A percentile compares a stretch with the other conserved stretches of the same genome.
Evolutionary conservation across 805 yeast species (phyloP).

Genomic region (Candida corydali): DNA sequence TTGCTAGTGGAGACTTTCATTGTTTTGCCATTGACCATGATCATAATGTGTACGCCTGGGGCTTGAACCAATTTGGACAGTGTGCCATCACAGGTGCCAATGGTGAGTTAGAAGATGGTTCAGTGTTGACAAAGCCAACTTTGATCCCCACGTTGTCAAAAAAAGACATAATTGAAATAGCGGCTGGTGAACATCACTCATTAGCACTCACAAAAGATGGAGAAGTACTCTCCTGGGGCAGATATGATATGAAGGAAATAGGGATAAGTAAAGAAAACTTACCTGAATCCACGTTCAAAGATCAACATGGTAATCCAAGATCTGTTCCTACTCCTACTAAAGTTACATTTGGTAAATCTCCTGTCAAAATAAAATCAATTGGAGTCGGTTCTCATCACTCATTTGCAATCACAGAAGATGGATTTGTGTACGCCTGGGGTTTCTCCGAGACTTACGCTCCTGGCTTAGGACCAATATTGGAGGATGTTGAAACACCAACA

Average conservation of each 20-base stretch:
- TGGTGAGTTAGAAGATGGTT: slow-evolving; percentile 78
- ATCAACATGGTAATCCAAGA: slow-evolving; percentile 75
- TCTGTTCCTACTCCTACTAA: slow-evolving; percentile 83
- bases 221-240: slow-evolving; percentile 79
- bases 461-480: slow-evolving; percentile 90
- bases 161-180: slow-evolving; percentile 54
- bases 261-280: slow-evolving; percentile 68
- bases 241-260: slow-evolving; percentile 89
- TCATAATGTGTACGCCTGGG: slow-evolving; percentile 83
- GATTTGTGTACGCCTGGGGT: slow-evolving; percentile 93
- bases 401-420: slow-evolving; percentile 78
- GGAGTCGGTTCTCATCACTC: slow-evolving; percentile 93
- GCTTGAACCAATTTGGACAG: slow-evolving; percentile 94
- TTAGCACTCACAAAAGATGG: slow-evolving; percentile 72
- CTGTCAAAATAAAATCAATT: slow-evolving; percentile 37
- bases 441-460: slow-evolving; percentile 96
- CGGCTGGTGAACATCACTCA: slow-evolving; percentile 95
- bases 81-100: slow-evolving; percentile 67
- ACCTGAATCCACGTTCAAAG: slow-evolving; percentile 72
- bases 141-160: slow-evolving; percentile 60
- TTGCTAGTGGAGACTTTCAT: slow-evolving; percentile 94
- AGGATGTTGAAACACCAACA: slow-evolving; percentile 83
- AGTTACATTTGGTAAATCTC: slow-evolving; percentile 38
- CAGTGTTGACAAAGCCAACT: slow-evolving; percentile 74
- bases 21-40: slow-evolving; percentile 83